phyloP scores from a whole-genome alignment of 345 rosid species.

The Durio zibethinus region DNA sequence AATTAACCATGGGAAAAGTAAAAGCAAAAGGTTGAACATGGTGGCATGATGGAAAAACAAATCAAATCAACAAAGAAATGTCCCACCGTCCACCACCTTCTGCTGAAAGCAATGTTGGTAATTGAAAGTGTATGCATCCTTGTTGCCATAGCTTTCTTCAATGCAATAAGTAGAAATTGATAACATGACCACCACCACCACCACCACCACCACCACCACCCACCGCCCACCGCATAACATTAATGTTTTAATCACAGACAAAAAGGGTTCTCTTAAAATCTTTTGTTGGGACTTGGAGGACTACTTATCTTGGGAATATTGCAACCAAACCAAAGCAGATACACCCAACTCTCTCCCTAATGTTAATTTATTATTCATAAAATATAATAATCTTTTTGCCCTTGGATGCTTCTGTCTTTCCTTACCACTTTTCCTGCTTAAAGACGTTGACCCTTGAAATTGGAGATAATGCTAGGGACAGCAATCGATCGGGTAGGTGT shows the following conservation, averaged over 20 bases:
- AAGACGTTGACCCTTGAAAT: not conserved
- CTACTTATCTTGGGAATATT: conserved; percentile 25
- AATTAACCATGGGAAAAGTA: not conserved
- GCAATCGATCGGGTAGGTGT: too few relatives aligned
- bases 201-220: not conserved
- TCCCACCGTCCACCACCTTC: conserved; percentile 23
- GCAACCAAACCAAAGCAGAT: conserved; percentile 18
- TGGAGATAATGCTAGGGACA: not conserved
- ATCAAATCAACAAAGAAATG: conserved; percentile 6
- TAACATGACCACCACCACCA: conserved; percentile 11
- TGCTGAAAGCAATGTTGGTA: conserved; percentile 32
- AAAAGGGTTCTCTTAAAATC: conserved; percentile 18
- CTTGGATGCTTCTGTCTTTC: conserved; percentile 28
- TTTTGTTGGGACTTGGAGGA: conserved; percentile 31
- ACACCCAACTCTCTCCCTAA: conserved; percentile 14
- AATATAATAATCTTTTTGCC: not conserved
- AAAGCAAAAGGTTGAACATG: not conserved
- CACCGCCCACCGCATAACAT: conserved; percentile 4
- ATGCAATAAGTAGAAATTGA: conserved; percentile 39
- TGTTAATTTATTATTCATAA: not conserved
- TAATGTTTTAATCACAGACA: conserved; percentile 19
- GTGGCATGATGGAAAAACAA: conserved; percentile 16
- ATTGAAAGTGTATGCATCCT: not conserved
- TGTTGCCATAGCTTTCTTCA: conserved; percentile 35
- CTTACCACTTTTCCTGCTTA: not conserved